A percentile compares a stretch with the other conserved stretches of the same genome.
Evolutionary conservation across 164 flowering plant genomes (phyloP).

Genomic region (Aristolochia californica): DNA sequence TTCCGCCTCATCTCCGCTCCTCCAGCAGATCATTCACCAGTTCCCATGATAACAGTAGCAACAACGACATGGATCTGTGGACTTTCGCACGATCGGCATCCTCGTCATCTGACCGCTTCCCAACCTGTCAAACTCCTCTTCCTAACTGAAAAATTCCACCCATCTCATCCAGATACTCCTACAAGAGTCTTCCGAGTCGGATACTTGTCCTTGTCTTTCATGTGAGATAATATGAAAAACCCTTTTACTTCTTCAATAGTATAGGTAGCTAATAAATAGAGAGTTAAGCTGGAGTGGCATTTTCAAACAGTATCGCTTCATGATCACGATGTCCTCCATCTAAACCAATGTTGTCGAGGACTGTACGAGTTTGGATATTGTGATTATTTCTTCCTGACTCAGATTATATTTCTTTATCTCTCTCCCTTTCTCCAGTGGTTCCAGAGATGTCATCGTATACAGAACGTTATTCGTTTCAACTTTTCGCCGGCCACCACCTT

Average conservation of each 20-base stretch:
- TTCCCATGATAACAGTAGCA: constrained; percentile 23
- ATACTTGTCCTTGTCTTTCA: not conserved
- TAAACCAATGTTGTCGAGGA: constrained; percentile 6
- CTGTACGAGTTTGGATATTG: not conserved
- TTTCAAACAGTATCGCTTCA: constrained; percentile 25
- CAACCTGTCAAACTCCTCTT: constrained; percentile 1
- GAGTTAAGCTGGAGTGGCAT: constrained; percentile 20
- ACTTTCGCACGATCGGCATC: constrained; percentile 40
- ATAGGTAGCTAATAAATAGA: not conserved
- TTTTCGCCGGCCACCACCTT: too few relatives aligned
- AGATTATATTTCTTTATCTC: too few relatives aligned
- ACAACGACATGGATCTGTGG: constrained; percentile 44
- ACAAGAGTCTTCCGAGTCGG: not conserved
- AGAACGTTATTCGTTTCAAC: not conserved
- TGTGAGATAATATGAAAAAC: too few relatives aligned
- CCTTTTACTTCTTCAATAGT: not conserved
- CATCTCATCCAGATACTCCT: too few relatives aligned
- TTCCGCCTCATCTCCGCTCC: too few relatives aligned
- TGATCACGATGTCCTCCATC: constrained; percentile 23
- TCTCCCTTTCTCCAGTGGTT: not conserved
- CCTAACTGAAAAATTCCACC: not conserved
- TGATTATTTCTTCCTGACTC: not conserved
- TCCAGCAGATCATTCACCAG: not conserved
- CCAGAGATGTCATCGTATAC: not conserved
- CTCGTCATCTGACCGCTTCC: constrained; percentile 37